These are phyloP conservation scores for Pyrrhoderma lamaoense DNA, from an alignment of 1,284 basidiomycete species.

Conservation along the genomic window DNA sequence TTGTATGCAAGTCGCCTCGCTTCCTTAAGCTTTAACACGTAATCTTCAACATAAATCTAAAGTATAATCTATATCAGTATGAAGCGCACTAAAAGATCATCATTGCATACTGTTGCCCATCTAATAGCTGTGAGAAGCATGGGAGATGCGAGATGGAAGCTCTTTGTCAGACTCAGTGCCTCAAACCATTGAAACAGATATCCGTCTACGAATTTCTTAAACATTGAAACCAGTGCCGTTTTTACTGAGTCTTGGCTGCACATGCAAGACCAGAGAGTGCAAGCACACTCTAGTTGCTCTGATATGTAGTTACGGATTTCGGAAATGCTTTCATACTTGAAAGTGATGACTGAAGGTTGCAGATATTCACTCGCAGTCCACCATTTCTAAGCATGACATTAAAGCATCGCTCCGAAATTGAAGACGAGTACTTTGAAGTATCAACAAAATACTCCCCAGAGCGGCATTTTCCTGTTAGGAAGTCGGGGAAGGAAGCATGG, in stretches of 20 bases:
- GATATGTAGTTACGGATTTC: not conserved
- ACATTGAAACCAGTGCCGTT: not conserved
- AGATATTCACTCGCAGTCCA: slow-evolving; percentile 8
- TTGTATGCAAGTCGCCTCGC: slow-evolving; percentile 15
- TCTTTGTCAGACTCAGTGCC: slow-evolving; percentile 1
- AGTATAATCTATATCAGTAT: no score
- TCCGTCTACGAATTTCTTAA: not conserved
- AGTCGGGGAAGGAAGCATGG: slow-evolving; percentile 7
- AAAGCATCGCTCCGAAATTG: not conserved
- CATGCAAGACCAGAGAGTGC: not conserved
- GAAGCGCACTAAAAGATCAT: no score
- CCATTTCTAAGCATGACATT: not conserved
- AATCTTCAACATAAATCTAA: no score
- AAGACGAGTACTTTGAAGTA: not conserved
- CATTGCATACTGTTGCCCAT: not conserved
- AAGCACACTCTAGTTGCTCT: not conserved
- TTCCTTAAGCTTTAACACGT: not conserved
- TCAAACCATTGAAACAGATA: slow-evolving; percentile 2
- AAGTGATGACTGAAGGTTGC: not conserved
- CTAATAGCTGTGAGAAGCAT: not conserved
- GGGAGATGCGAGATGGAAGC: not conserved
- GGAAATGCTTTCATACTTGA: not conserved
- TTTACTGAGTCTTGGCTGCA: no score
- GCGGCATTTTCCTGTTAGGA: not conserved
- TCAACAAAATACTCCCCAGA: not conserved